Base-by-base conservation (phyloP, 208 protist species). In the Phytomonas francai region DNA sequence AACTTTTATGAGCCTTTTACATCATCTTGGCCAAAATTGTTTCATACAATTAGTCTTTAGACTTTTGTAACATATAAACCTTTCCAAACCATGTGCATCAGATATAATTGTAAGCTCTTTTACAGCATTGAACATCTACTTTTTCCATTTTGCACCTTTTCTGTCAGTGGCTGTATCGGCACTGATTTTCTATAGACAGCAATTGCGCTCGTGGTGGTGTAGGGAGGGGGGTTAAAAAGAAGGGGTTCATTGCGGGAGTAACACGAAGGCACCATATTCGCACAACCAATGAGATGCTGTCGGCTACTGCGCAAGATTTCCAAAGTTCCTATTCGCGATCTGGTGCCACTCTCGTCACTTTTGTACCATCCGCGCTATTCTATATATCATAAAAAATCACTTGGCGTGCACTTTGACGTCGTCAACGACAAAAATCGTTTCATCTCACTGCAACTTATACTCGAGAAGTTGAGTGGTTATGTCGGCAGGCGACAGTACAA, bases 401-500 rank as follows among this genome's bases (percentile, higher is more conserved):
- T 96, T 19, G 92, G 87, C 72, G 72, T 54, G 34, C 73, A 74
- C 1, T 92, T 94, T 39, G 73, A 96, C 71, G 65, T 39, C 16
- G 87, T 96, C 1, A 85, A 71, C 31, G 85, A 96, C 4, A 80
- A 84, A 57, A 96, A 96, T 67, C 84, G 90, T 29, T 96, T 84
- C 73, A 25, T 85, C 16, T 88, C 86, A 14, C 66, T 96, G 12
- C 65, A 90, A n/a, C 54, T 94, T 11, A 58, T 96, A 22, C 74
- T 94, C 19, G 66, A 88, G 22, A 76, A 78, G 30, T 76, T 96
- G 8, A 93, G 88, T 68, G 78, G 83, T 16, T 74, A 91, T 59
- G 85, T 92, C 8, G 91, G 91, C 7, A 70, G 91, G 3, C 74
- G 87, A 1, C 91, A 96, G 76, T 94, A 96, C 77, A 90, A 88